phyloP scores from a whole-genome alignment of 768 basidiomycete genomes.

The Pulveroboletus sp. region DNA sequence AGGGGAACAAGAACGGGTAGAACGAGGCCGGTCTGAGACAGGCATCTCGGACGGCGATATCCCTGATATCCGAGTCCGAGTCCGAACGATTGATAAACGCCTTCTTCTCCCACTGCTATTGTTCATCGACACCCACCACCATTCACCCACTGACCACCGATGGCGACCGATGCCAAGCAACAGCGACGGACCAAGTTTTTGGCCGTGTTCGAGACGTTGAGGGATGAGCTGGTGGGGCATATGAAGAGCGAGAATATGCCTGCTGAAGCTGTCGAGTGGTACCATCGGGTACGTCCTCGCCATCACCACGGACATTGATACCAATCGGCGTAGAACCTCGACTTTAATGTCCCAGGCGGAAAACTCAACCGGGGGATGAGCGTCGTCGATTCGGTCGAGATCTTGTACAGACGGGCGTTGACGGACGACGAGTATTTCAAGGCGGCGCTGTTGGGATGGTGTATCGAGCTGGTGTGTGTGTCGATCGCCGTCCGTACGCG shows the following conservation, averaged over 20 bases:
- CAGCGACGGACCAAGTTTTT: conserved; percentile 65
- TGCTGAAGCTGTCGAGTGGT: conserved; percentile 82
- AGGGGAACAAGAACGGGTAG: no score
- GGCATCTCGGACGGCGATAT: no score
- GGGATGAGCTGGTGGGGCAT: conserved; percentile 73
- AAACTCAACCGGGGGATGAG: conserved; percentile 98
- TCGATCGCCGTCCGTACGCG: no score
- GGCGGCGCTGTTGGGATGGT: conserved; percentile 90
- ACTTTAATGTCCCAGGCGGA: conserved; percentile 94
- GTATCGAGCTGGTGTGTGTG: conserved; percentile 78
- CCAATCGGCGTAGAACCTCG: conserved; percentile 56
- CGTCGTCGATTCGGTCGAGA: conserved; percentile 90
- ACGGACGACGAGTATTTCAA: conserved; percentile 86
- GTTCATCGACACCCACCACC: no score
- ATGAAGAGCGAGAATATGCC: conserved; percentile 77
- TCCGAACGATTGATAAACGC: no score
- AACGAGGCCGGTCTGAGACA: no score
- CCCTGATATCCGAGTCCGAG: no score
- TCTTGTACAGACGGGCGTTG: conserved; percentile 69
- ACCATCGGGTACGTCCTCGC: conserved; percentile 50
- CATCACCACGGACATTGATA: no score
- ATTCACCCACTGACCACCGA: neutral
- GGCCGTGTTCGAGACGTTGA: conserved; percentile 65
- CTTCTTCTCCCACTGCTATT: neutral
- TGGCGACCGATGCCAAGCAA: conserved; percentile 34